Base-by-base conservation (phyloP, 805 yeast species). In the Sungouiozyma intestinalis region DNA sequence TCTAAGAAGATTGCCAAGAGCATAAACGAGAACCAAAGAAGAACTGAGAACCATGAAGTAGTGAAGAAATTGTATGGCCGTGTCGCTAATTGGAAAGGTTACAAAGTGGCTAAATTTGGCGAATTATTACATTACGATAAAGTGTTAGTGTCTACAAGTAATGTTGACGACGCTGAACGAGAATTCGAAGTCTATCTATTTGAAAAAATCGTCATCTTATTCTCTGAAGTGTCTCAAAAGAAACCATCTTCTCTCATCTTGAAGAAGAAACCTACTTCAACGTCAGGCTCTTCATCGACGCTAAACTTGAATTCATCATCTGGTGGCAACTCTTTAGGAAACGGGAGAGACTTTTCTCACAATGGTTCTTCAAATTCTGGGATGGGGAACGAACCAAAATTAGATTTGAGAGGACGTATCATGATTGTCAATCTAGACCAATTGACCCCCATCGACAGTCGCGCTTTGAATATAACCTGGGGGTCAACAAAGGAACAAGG, bases 81-180 rank as follows among this genome's bases (percentile, higher is more conserved):
- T 44, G 94, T 90, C 9, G 68, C 72, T 17, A 94, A 88, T 63
- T 92, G 98, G 98, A 78, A 86, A 52, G 97, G 96, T 17, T 86
- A 85, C 58, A 78, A 79, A 45, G 67, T 82, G 36, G 71, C 70
- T 42, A 81, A 79, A 48, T 85, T 86, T 59, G 99, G 99, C 19
- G 94, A 85, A 45, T 71, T 92, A 45, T 64, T 88, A 42, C 78
- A 78, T 55, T 81, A 78, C 53, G 90, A 86, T 44, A 67, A 69
- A 33, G 87, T 84, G 29, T 74, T 77, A 9, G 61, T 62, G 8
- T 60, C 66, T 2, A 61, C 63, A 8, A 68, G 65, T 44, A 73
- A 73, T 31, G 48, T 62, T 2, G 71, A 72, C 32, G 81, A 79
- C 29, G 72, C 73, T 41, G 97, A 90, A 58, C 77, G 82, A 42